Percentiles rank a stretch among this genome's conserved stretches.
Conservation (phyloP, 176 grass and related monocot genomes). For the Pontederia paniculata region DNA sequence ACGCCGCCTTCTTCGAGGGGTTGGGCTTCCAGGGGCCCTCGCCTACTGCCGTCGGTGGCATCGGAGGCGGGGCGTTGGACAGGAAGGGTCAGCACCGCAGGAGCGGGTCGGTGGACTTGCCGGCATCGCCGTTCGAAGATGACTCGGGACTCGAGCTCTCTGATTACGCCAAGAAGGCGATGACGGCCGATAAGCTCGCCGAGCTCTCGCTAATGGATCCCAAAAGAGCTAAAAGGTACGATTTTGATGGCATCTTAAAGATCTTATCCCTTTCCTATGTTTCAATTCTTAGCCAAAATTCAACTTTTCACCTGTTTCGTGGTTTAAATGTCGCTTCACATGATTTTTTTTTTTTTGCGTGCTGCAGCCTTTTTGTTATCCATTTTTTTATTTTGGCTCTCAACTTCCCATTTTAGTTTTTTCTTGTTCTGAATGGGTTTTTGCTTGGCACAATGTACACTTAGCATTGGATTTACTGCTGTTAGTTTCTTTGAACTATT, state of each 20-base stretch:
- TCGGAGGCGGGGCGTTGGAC: conserved; percentile 10
- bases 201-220: conserved; percentile 82
- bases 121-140: conserved; percentile 49
- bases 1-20: conserved; percentile 83
- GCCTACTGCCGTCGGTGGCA: neutral
- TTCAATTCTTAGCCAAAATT: neutral
- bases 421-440: too few species aligned
- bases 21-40: conserved; percentile 26
- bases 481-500: neutral
- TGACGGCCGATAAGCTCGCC: conserved; percentile 55
- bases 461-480: neutral
- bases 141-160: conserved; percentile 41
- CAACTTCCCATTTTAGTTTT: too few species aligned
- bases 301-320: neutral
- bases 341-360: too few species aligned
- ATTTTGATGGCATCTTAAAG: neutral
- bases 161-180: conserved; percentile 83
- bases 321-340: too few species aligned
- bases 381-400: too few species aligned
- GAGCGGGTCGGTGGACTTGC: conserved; percentile 80
- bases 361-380: too few species aligned
- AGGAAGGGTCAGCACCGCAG: conserved; percentile 34
- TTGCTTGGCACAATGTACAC: neutral
- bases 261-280: neutral
- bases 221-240: conserved; percentile 79